A percentile compares a stretch with the other conserved stretches of the same genome.
Evolutionary conservation across 1,139 yeast species (phyloP).

Genomic region (Sugiyamaella paludigena): DNA sequence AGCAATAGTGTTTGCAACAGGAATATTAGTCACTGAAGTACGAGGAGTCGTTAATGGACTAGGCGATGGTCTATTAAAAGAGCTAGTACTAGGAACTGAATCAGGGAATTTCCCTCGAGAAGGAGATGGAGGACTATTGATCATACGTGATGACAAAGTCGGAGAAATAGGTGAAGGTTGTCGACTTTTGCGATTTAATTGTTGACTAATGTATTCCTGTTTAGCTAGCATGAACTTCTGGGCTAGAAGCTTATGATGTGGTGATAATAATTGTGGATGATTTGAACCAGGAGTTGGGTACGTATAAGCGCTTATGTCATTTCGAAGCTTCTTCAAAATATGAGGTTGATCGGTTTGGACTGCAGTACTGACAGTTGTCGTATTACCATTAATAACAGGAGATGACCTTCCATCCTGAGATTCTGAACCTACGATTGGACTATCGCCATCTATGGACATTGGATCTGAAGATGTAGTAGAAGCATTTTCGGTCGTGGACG

Average conservation of each 20-base stretch:
- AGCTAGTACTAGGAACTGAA: background rate
- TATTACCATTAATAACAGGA: background rate
- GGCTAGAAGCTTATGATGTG: slow-evolving; percentile 12
- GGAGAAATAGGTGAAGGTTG: slow-evolving; percentile 9
- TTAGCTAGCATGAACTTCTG: slow-evolving; percentile 13
- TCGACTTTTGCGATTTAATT: slow-evolving; percentile 3
- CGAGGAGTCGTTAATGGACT: slow-evolving; percentile 7
- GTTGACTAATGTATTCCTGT: slow-evolving; percentile 11
- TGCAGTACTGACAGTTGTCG: slow-evolving; percentile 1
- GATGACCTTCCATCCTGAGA: background rate
- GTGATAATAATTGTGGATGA: slow-evolving; percentile 8
- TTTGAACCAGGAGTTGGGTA: background rate
- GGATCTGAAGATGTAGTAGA: background rate
- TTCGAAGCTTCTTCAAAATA: slow-evolving; percentile 15
- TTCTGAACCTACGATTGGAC: background rate
- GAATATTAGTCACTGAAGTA: background rate
- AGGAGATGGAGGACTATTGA: slow-evolving; percentile 11
- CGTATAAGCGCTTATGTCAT: background rate
- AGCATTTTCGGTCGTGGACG: background rate
- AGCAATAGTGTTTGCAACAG: background rate
- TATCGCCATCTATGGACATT: background rate
- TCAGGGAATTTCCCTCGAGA: slow-evolving; percentile 2
- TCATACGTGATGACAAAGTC: background rate
- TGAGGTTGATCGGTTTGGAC: slow-evolving; percentile 15
- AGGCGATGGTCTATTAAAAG: slow-evolving; percentile 1